Conservation (phyloP, 768 basidiomycete genomes). For the Harrya chromipes region DNA sequence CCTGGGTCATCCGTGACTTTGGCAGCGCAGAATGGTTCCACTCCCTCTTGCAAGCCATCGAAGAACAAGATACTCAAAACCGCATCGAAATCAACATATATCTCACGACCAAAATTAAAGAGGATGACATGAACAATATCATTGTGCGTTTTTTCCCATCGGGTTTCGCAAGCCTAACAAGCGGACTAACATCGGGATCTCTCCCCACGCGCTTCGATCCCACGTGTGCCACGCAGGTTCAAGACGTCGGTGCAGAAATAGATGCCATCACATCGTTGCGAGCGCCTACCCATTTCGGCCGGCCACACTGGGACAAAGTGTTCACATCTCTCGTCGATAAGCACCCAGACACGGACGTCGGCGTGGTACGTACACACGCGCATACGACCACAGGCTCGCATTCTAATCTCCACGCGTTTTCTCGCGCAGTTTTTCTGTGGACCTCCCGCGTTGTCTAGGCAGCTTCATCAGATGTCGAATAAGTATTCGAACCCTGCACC, state of each 20-base stretch:
- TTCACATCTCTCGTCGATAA: conserved; percentile 73
- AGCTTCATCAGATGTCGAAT: conserved; percentile 77
- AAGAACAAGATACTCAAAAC: conserved; percentile 85
- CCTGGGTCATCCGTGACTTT: conserved; percentile 95
- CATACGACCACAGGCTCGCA: not conserved
- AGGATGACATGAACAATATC: conserved; percentile 93
- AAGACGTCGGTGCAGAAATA: conserved; percentile 90
- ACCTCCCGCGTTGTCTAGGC: conserved; percentile 64
- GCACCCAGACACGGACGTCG: conserved; percentile 86
- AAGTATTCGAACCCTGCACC: conserved; percentile 75
- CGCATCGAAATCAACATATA: conserved; percentile 94
- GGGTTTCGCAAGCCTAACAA: not conserved
- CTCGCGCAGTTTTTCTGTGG: conserved; percentile 76
- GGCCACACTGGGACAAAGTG: conserved; percentile 82
- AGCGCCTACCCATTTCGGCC: conserved; percentile 89
- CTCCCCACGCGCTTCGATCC: not conserved
- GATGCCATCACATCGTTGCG: conserved; percentile 88
- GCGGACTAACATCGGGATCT: conserved; percentile 1
- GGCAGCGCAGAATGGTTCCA: conserved; percentile 93
- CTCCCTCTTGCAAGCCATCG: conserved; percentile 86
- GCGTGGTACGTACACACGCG: conserved; percentile 52
- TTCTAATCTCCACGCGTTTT: not conserved
- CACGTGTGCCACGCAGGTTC: conserved; percentile 42
- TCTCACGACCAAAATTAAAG: conserved; percentile 85
- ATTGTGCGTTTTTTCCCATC: conserved; percentile 46